Evolutionary conservation across 2,329 filamentous ascomycete species (phyloP).

Genomic region (Penicillium sp.): DNA sequence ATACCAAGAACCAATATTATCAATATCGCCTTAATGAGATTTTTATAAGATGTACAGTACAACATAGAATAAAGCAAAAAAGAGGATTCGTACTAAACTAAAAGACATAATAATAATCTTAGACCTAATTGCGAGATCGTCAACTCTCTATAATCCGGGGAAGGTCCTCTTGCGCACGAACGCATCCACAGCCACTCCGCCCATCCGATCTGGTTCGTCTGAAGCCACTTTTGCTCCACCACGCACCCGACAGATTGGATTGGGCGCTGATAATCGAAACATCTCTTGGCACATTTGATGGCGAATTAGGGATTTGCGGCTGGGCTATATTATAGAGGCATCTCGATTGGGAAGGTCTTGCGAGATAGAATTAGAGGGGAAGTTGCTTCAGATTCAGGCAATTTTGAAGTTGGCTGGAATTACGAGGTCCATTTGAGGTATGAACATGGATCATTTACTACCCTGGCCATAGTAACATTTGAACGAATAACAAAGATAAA

Average conservation of each 20-base stretch:
- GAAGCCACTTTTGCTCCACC: not conserved
- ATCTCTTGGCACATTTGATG: not conserved
- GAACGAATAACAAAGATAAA: no score
- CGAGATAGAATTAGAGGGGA: not conserved
- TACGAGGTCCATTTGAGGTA: not conserved
- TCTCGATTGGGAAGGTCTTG: not conserved
- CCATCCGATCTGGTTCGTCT: not conserved
- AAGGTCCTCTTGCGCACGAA: not conserved
- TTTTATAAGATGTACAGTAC: not conserved
- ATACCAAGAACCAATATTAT: not conserved
- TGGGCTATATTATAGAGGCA: not conserved
- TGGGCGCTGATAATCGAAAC: not conserved
- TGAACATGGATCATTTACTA: not conserved
- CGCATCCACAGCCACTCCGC: not conserved
- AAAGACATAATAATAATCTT: not conserved
- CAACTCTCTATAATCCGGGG: not conserved
- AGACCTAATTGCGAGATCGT: not conserved
- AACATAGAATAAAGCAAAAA: not conserved
- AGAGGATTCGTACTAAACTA: not conserved
- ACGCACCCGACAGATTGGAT: not conserved
- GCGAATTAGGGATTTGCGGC: not conserved
- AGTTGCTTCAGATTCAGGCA: not conserved
- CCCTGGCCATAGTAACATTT: not conserved
- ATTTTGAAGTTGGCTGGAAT: not conserved
- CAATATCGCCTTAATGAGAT: not conserved